Evolutionary conservation across 2,329 filamentous ascomycete species (phyloP), one percentile per base, ranked within the genome.

Genomic region (Trematosphaeria pertusa): DNA sequence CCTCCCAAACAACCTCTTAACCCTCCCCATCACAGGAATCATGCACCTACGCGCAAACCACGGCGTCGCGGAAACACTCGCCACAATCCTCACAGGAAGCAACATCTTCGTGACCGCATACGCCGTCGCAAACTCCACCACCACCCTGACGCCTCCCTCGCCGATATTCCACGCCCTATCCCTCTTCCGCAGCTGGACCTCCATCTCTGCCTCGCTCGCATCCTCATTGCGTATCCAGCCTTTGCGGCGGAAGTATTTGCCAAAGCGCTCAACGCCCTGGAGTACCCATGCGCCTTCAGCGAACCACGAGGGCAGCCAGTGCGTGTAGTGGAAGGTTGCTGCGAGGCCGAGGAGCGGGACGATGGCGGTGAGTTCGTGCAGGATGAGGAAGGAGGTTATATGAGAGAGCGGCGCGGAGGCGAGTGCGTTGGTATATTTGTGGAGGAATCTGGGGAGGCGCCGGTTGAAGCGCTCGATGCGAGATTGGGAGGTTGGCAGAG

Each of bases 331-430:
- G 71, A 99, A 96, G 1, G 84, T 69, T 1, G 81, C 86, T 17
- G 89, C 85, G 1, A 97, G 80, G 0, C 83, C 87, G 30, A 95
- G 70, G 0, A 97, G 74, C 0, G 93, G 93, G 1, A 93, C 72
- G 9, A 97, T 75, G 8, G 94, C 93, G 0, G 94, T 97, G 34
- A 97, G 69, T 72, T 99, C 94, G 76, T 99, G 94, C 0, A 99
- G 81, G 30, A 97, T 77, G 9, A 97, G 78, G 70, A 99, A 99
- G 0, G 93, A 87, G 1, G 87, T 84, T 32, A 96, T 79, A 73
- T 97, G 91, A 1, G 89, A 89, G 34, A 91, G 72, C 0, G 94
- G 94, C 1, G 91, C 91, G 44, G 82, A 79, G 46, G 86, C 83
- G 3, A 99, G 82, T 0, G 85, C 84, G 1, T 76, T 73, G 0